Conservation (phyloP, 257 asterid genomes). For the Solanum ahanhuiri region DNA sequence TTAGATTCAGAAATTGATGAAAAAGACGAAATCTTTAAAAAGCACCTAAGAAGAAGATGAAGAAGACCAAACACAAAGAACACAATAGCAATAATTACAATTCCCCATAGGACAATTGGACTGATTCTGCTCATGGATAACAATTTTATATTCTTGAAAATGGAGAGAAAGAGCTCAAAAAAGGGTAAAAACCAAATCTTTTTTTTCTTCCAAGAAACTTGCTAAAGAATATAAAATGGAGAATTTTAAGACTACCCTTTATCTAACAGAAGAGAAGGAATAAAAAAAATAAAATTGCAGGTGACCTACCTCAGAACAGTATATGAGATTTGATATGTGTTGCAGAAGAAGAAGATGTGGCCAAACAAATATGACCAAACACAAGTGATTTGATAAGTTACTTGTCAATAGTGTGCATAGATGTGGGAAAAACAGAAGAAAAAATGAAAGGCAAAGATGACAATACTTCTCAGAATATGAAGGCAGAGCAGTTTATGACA, state of each 20-base stretch:
- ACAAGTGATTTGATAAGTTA: not conserved
- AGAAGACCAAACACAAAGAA: conserved; percentile 45
- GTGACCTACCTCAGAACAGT: conserved; percentile 19
- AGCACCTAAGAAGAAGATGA: conserved; percentile 32
- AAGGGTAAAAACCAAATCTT: not conserved
- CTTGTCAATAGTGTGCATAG: not conserved
- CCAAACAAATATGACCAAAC: not conserved
- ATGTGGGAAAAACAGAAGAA: not conserved
- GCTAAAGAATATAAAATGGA: not conserved
- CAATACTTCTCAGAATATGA: conserved; percentile 15
- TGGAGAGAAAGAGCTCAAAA: not conserved
- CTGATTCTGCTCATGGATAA: conserved; percentile 39
- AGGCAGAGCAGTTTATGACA: conserved; percentile 11
- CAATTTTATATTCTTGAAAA: not conserved
- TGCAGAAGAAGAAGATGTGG: not conserved
- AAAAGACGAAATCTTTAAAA: conserved; percentile 30
- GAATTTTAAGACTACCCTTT: not conserved
- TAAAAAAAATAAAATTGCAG: conserved; percentile 18
- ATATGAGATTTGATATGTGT: not conserved
- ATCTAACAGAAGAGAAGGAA: conserved; percentile 11
- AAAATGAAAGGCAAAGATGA: not conserved
- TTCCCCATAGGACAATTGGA: conserved; percentile 29
- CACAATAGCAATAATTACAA: conserved; percentile 39
- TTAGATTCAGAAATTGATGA: conserved; percentile 44
- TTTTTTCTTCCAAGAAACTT: conserved; percentile 6